A percentile compares a stretch with the other conserved stretches of the same genome.
Evolutionary conservation across 805 yeast species (phyloP).

Genomic region (Candida nemodendra): DNA sequence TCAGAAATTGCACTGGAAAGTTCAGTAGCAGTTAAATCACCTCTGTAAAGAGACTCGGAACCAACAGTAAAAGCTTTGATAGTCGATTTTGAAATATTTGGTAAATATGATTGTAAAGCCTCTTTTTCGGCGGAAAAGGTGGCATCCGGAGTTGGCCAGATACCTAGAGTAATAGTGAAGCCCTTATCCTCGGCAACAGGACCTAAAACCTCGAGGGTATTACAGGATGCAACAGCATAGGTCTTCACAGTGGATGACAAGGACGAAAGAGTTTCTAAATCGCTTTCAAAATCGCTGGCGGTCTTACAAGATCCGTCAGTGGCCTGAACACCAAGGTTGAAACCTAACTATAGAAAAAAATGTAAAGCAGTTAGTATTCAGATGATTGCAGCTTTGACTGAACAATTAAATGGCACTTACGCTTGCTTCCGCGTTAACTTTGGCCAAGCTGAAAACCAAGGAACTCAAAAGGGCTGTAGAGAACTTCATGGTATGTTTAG

Average conservation of each 20-base stretch:
- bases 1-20: slow-evolving; percentile 68
- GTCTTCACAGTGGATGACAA: slow-evolving; percentile 73
- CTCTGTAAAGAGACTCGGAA: slow-evolving; percentile 93
- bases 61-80: slow-evolving; percentile 85
- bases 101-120: slow-evolving; percentile 71
- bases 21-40: slow-evolving; percentile 70
- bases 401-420: slow-evolving; percentile 6
- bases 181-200: slow-evolving; percentile 83
- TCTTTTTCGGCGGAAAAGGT: slow-evolving; percentile 73
- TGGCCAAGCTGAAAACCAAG: slow-evolving; percentile 19
- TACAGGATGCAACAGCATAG: slow-evolving; percentile 92
- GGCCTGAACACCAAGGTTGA: slow-evolving; percentile 83
- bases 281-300: slow-evolving; percentile 65
- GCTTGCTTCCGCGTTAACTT: slow-evolving; percentile 26
- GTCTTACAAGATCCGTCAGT: slow-evolving; percentile 74
- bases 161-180: slow-evolving; percentile 75
- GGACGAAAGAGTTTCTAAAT: slow-evolving; percentile 56
- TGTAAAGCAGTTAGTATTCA: too few relatives aligned
- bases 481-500: slow-evolving; percentile 25
- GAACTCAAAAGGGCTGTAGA: slow-evolving; percentile 23
- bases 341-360: slow-evolving; percentile 47
- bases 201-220: slow-evolving; percentile 78
- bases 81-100: slow-evolving; percentile 64
- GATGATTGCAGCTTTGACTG: too few relatives aligned
- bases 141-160: slow-evolving; percentile 90